Evolutionary conservation across 2,329 filamentous ascomycete species (phyloP).

Genomic region (Claviceps sp.): DNA sequence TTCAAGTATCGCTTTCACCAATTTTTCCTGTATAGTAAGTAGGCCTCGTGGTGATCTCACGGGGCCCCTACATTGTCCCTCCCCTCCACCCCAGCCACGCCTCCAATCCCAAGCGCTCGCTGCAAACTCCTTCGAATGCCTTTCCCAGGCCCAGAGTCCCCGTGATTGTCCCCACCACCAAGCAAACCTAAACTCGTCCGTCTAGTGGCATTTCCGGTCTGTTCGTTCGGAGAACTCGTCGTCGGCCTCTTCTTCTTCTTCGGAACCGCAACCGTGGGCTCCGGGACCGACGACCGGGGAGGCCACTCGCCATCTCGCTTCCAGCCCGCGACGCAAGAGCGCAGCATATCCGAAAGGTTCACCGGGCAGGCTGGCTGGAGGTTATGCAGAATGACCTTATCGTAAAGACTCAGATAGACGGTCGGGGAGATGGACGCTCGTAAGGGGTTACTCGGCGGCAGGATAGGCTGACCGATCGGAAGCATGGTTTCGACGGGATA

Average conservation of each 20-base stretch:
- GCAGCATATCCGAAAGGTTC: slow-evolving; percentile 70
- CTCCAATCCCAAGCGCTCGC: slow-evolving; percentile 29
- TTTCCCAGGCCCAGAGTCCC: slow-evolving; percentile 20
- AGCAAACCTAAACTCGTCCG: slow-evolving; percentile 36
- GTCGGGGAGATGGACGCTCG: slow-evolving; percentile 61
- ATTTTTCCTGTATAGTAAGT: not conserved
- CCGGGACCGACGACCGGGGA: slow-evolving; percentile 34
- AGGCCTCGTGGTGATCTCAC: not conserved
- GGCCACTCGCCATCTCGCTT: slow-evolving; percentile 92
- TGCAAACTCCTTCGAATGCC: slow-evolving; percentile 33
- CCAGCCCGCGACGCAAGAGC: slow-evolving; percentile 78
- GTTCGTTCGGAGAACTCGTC: slow-evolving; percentile 11
- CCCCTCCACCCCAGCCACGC: not conserved
- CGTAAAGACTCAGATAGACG: slow-evolving; percentile 73
- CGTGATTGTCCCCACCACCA: slow-evolving; percentile 24
- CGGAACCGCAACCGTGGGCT: slow-evolving; percentile 21
- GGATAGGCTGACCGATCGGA: slow-evolving; percentile 58
- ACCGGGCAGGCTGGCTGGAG: slow-evolving; percentile 79
- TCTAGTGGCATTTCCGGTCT: slow-evolving; percentile 19
- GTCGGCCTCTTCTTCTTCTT: slow-evolving; percentile 27
- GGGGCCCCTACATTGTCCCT: not conserved
- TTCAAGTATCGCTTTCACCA: not conserved
- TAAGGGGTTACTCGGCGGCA: slow-evolving; percentile 63
- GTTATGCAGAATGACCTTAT: slow-evolving; percentile 70
- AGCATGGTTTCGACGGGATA: slow-evolving; percentile 50